Evolutionary conservation across 148 eudicot species (phyloP), one percentile per base, ranked within the genome.

Genomic region (Chenopodium suecicum): DNA sequence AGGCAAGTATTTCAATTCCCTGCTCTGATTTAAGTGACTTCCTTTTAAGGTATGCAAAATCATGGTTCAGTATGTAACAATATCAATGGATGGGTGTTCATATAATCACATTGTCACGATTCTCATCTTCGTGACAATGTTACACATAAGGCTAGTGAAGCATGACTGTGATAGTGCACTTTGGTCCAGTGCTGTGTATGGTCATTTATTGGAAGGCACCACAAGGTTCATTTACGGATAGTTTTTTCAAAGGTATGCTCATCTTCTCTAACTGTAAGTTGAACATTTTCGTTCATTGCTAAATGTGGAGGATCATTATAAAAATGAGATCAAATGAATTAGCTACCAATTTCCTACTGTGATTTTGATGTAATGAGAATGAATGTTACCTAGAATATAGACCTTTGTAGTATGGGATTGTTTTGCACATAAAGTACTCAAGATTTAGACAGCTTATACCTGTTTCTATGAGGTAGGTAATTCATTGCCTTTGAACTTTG

Each of bases 401-500:
- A 79, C 75, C 41, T 20, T 5, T 31, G 19, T 46, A 4, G 23
- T 14, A 29, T 1, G 29, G 27, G 12, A 29, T 46, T 1, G 2
- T 44, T 23, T 44, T 63, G 22, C 22, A 25, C 54, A 5, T 23
- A 46, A 25, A 17, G 7, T 20, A 22, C 27, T 66, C 34, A 65
- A 25, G 23, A 62, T 62, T 27, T 44, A 56, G 56, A 66, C 73
- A 19, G 44, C 29, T 65, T 16, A 66, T 17, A 23, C 17, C 19
- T 67, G 64, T 63, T 29, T 68, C 34, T 29, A 56, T 71, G 58
- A 58, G 76, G 48, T 79, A 54, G 82, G 68, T 79, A 23, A 56
- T 54, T 20, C 25, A 41, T 20, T 70, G 9, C 73, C 37, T 68
- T 16, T 68, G 44, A 31, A 32, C 44, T 68, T 31, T 66, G 29